Percentiles rank a stretch among this genome's conserved stretches.
These are phyloP conservation scores for Erigeron canadensis DNA, from an alignment of 129 eudicot genomes.

Conservation along the genomic window DNA sequence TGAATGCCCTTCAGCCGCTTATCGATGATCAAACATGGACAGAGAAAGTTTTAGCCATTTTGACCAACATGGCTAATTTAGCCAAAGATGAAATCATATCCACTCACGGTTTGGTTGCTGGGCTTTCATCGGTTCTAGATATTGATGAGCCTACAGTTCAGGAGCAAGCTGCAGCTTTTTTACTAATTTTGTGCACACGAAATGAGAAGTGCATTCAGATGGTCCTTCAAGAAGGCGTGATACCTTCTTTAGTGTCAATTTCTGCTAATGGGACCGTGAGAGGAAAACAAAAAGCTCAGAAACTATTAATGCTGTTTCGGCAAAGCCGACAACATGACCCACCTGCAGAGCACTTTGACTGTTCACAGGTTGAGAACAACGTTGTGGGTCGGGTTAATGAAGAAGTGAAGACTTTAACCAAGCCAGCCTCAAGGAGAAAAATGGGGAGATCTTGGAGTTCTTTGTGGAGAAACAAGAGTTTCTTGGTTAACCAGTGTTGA, in stretches of 20 bases:
- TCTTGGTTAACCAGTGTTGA: conserved; percentile 65
- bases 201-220: conserved; percentile 74
- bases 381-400: conserved; percentile 20
- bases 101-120: conserved; percentile 48
- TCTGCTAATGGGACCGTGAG: conserved; percentile 79
- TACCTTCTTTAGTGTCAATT: conserved; percentile 81
- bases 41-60: conserved; percentile 72
- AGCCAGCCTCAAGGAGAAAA: conserved; percentile 55
- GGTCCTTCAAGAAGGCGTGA: conserved; percentile 93
- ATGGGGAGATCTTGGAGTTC: conserved; percentile 58
- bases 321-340: conserved; percentile 84
- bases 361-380: conserved; percentile 23
- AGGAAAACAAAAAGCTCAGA: conserved; percentile 85
- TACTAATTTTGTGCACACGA: conserved; percentile 61
- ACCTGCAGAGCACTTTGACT: conserved; percentile 28
- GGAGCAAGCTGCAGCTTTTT: conserved; percentile 83
- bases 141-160: conserved; percentile 68
- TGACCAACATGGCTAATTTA: conserved; percentile 57
- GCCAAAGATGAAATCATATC: conserved; percentile 60
- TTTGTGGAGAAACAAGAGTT: conserved; percentile 80
- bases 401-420: conserved; percentile 46
- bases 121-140: conserved; percentile 62
- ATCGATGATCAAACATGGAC: conserved; percentile 54
- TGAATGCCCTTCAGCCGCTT: conserved; percentile 49
- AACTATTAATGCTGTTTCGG: conserved; percentile 76